These are phyloP conservation scores for Gymnopilus junonius DNA, from an alignment of 768 basidiomycete species.

Conservation along the genomic window DNA sequence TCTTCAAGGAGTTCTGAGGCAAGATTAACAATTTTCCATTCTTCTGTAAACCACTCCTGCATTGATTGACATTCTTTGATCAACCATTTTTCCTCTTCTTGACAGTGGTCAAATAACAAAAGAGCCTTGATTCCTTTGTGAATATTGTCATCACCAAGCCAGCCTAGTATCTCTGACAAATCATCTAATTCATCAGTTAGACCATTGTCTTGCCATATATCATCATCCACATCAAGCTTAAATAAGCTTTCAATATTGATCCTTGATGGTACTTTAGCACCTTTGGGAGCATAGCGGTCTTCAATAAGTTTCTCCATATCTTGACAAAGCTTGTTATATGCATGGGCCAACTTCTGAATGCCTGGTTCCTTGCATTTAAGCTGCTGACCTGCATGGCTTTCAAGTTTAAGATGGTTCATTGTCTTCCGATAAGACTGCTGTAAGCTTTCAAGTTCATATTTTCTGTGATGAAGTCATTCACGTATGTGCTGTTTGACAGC, in stretches of 20 bases:
- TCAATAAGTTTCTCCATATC: constrained; percentile 24
- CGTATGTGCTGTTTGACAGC: constrained; percentile 27
- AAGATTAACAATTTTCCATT: neutral
- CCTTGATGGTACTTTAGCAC: constrained; percentile 23
- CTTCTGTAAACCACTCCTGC: neutral
- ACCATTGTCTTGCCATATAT: constrained; percentile 38
- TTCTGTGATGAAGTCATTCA: constrained; percentile 20
- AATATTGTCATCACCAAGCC: constrained; percentile 33
- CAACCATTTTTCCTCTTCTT: constrained; percentile 28
- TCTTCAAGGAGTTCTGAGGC: neutral
- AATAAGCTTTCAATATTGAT: constrained; percentile 30
- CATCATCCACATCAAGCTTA: constrained; percentile 39
- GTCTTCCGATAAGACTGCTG: constrained; percentile 23
- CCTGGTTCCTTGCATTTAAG: constrained; percentile 30
- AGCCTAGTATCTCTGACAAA: constrained; percentile 13
- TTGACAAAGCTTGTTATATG: too few species aligned
- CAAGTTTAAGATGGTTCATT: constrained; percentile 28
- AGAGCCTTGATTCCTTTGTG: constrained; percentile 32
- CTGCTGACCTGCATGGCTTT: constrained; percentile 28
- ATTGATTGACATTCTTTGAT: neutral
- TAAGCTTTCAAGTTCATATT: constrained; percentile 31
- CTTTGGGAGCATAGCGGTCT: constrained; percentile 22
- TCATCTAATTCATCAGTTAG: constrained; percentile 24
- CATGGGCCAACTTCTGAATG: constrained; percentile 26
- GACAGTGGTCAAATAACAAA: constrained; percentile 29